phyloP scores from a whole-genome alignment of 2,329 filamentous ascomycete genomes.

The Dactylonectria estremocensis region DNA sequence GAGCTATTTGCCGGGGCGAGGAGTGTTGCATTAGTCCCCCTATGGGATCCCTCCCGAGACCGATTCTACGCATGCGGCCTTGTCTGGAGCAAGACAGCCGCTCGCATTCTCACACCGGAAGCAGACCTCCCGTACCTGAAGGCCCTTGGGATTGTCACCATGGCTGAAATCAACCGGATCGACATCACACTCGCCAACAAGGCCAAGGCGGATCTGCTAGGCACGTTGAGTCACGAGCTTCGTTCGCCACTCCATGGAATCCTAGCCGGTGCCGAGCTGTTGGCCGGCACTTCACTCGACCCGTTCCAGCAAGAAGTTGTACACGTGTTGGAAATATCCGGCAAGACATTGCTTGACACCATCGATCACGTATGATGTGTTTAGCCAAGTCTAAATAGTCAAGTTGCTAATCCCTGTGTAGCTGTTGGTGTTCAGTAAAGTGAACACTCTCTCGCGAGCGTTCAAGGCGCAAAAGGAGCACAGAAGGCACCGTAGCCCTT shows the following conservation, averaged over 20 bases:
- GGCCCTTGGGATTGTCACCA: constrained; percentile 51
- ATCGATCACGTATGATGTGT: constrained; percentile 59
- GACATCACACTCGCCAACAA: constrained; percentile 66
- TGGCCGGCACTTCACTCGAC: constrained; percentile 59
- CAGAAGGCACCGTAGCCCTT: not conserved
- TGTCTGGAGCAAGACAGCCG: constrained; percentile 23
- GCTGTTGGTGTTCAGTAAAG: constrained; percentile 59
- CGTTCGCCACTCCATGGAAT: constrained; percentile 72
- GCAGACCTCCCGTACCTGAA: constrained; percentile 56
- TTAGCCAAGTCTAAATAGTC: not conserved
- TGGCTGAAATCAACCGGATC: constrained; percentile 69
- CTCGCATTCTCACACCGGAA: constrained; percentile 54
- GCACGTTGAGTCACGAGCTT: constrained; percentile 72
- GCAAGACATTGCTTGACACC: constrained; percentile 64
- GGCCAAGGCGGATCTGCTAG: constrained; percentile 72
- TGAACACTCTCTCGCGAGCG: constrained; percentile 52
- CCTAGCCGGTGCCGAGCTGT: constrained; percentile 65
- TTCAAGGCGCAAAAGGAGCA: constrained; percentile 41
- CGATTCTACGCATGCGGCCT: constrained; percentile 22
- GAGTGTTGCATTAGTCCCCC: constrained; percentile 7
- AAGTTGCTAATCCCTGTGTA: not conserved
- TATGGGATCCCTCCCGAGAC: constrained; percentile 34
- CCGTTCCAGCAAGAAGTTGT: constrained; percentile 60
- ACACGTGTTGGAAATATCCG: constrained; percentile 52
- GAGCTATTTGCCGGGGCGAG: constrained; percentile 8